phyloP scores from a whole-genome alignment of 768 basidiomycete species.

The Boletus edulis region DNA sequence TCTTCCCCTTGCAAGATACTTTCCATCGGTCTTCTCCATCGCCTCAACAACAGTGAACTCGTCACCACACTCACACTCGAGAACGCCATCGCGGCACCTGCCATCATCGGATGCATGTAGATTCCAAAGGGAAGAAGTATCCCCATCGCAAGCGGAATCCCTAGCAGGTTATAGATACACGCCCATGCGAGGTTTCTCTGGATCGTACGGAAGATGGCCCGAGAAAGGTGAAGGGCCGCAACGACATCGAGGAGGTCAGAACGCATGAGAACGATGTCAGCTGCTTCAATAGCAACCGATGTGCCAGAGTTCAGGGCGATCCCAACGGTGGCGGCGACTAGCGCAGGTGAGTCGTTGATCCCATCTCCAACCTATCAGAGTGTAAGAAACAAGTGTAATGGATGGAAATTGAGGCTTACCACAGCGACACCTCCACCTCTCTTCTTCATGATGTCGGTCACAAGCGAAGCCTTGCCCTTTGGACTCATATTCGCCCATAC shows the following conservation, averaged over 20 bases:
- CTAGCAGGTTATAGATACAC: conserved; percentile 88
- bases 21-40: conserved; percentile 72
- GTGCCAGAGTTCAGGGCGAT: conserved; percentile 96
- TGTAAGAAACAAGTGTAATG: not conserved
- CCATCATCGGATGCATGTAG: conserved; percentile 97
- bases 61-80: conserved; percentile 94
- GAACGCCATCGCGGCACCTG: conserved; percentile 98
- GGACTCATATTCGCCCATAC: conserved; percentile 95
- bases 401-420: conserved; percentile 47
- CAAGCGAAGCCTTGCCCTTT: conserved; percentile 87
- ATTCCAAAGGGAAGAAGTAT: conserved; percentile 88
- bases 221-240: conserved; percentile 89
- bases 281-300: conserved; percentile 96
- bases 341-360: conserved; percentile 97
- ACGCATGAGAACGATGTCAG: conserved; percentile 97
- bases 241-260: conserved; percentile 97
- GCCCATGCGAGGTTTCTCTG: conserved; percentile 95
- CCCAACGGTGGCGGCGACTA: conserved; percentile 93
- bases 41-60: conserved; percentile 80
- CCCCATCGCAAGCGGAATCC: conserved; percentile 98
- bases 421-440: conserved; percentile 84
- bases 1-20: conserved; percentile 68
- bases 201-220: conserved; percentile 86
- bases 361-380: conserved; percentile 86
- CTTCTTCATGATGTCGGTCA: conserved; percentile 76